These are phyloP conservation scores for Gigaspora rosea DNA, from an alignment of 192 early-diverging fungal species.

Conservation along the genomic window DNA sequence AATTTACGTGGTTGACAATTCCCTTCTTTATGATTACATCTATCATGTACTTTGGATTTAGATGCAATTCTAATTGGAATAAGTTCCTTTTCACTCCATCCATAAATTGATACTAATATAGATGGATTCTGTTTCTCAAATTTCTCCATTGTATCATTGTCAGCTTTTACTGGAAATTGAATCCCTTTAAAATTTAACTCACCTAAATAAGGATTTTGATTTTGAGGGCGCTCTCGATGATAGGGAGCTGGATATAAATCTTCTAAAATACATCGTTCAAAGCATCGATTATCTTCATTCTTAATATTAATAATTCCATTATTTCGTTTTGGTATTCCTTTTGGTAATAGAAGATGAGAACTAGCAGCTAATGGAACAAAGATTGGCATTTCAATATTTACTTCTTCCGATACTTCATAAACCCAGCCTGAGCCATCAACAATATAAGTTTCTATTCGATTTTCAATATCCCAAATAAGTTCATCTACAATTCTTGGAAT, in stretches of 20 bases:
- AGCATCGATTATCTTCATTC: background rate
- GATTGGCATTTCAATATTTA: no score
- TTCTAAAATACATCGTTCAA: background rate
- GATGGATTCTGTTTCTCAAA: no score
- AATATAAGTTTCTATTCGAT: background rate
- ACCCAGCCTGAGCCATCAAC: no score
- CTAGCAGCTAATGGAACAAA: background rate
- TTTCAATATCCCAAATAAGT: background rate
- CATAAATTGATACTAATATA: no score
- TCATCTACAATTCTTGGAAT: no score
- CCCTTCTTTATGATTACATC: background rate
- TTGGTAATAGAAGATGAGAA: background rate
- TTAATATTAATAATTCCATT: no score
- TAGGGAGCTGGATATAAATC: background rate
- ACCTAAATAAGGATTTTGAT: background rate
- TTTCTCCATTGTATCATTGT: background rate
- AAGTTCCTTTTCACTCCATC: no score
- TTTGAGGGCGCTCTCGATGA: background rate
- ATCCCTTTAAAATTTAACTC: conserved; percentile 12
- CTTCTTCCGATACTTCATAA: no score
- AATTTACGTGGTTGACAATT: conserved; percentile 9
- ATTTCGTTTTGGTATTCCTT: background rate
- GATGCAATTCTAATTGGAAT: no score
- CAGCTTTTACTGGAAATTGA: conserved; percentile 1
- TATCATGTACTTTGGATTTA: no score